Percentiles rank a stretch among this genome's conserved stretches.
These are phyloP conservation scores for Lepidium didymum DNA, from an alignment of 345 rosid genomes.

Conservation along the genomic window DNA sequence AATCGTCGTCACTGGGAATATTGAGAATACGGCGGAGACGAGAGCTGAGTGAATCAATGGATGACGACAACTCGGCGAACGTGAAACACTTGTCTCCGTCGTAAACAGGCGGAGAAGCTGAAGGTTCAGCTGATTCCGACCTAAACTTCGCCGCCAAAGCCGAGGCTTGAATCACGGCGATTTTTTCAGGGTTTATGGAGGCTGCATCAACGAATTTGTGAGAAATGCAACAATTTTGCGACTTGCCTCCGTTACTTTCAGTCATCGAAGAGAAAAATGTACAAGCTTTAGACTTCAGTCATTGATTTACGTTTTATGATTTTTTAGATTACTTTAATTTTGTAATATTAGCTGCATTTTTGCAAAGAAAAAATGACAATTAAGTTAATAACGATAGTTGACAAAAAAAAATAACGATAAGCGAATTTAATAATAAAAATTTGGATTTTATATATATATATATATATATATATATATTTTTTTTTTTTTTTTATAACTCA, in stretches of 20 bases:
- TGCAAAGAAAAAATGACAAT: too few species aligned
- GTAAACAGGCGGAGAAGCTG: constrained; percentile 34
- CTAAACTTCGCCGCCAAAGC: constrained; percentile 10
- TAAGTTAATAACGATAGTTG: too few species aligned
- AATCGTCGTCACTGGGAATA: constrained; percentile 26
- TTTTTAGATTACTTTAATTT: too few species aligned
- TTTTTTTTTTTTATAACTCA: too few species aligned
- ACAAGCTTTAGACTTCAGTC: too few species aligned
- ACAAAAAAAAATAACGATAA: too few species aligned
- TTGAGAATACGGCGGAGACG: constrained; percentile 50
- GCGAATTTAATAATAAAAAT: too few species aligned
- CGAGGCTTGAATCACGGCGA: constrained; percentile 53
- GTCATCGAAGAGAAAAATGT: neutral
- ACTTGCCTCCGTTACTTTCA: neutral
- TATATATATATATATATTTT: too few species aligned
- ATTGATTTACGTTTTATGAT: too few species aligned
- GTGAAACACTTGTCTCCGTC: constrained; percentile 65
- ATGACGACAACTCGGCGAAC: constrained; percentile 39
- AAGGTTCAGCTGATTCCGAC: constrained; percentile 13
- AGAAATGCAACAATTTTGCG: constrained; percentile 54
- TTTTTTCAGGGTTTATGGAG: constrained; percentile 31
- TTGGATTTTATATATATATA: too few species aligned
- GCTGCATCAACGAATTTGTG: constrained; percentile 57
- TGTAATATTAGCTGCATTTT: too few species aligned
- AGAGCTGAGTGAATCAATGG: constrained; percentile 46